Evolutionary conservation across 345 rosid species (phyloP), one percentile per base, ranked within the genome.

Genomic region (Schrenkiella parvula): DNA sequence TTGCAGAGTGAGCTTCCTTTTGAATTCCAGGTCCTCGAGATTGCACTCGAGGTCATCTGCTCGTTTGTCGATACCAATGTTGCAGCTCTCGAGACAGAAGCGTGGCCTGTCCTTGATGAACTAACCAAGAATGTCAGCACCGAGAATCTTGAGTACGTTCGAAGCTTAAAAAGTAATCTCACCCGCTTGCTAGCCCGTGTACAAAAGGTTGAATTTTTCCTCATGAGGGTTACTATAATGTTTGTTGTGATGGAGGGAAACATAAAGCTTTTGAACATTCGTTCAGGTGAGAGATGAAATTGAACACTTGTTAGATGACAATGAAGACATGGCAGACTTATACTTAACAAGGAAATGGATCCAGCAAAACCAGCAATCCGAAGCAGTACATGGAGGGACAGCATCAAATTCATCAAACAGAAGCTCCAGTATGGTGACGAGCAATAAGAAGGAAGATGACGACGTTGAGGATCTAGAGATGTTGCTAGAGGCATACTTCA

Each of bases 1-100:
- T 77, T 84, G 62, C 93, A 89, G 63, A 72, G 82, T 66, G 96
- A 91, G 78, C 98, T 91, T 56, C 97, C 96, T 12, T 95, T 95
- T 60, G 99, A 91, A 78, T 87, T 95, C 82, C 95, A 89, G 78
- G 96, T 95, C 71, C 87, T 95, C 41, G 99, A 95, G 87, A 87
- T 89, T 62, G 99, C 99, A 22, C 79, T 95, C 2, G 97, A 95
- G 80, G 82, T 83, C 35, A 93, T 89, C 50, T 95, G 96, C 55
- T 79, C 89, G 3, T 81, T 58, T 79, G 76, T 91, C 80, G 97
- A 87, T 68, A 75, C 78, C 28, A 80, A 72, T 28, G 99, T 89
- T 48, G 89, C 81, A 22, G 82, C 87, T 2, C 88, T 91, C 39
- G 97, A 89, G 83, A 84, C 73, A 62, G 89, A 88, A 68, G 95